Percentiles rank a stretch among this genome's conserved stretches.
These are phyloP conservation scores for Kluyveromyces dobzhanskii DNA, from an alignment of 805 yeast species.

Conservation along the genomic window DNA sequence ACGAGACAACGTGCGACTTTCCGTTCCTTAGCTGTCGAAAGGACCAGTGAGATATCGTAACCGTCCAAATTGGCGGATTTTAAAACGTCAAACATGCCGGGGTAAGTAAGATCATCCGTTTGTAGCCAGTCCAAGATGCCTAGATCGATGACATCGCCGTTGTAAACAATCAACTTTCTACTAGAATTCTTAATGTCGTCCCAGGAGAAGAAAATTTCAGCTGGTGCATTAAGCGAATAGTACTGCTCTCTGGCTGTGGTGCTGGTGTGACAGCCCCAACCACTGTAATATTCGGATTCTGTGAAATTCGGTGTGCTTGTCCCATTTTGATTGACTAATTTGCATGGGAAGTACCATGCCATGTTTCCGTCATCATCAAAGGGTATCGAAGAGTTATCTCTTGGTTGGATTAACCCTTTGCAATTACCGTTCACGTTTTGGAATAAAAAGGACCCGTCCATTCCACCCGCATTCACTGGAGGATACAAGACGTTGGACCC, in stretches of 20 bases:
- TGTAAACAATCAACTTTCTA: slow-evolving; percentile 77
- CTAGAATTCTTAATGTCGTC: slow-evolving; percentile 62
- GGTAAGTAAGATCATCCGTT: slow-evolving; percentile 60
- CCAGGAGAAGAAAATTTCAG: slow-evolving; percentile 86
- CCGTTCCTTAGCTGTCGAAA: slow-evolving; percentile 57
- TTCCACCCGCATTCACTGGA: slow-evolving; percentile 81
- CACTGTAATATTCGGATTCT: slow-evolving; percentile 50
- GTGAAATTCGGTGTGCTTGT: slow-evolving; percentile 59
- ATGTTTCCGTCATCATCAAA: slow-evolving; percentile 46
- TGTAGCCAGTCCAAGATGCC: slow-evolving; percentile 69
- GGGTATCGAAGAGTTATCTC: slow-evolving; percentile 64
- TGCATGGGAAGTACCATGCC: slow-evolving; percentile 98
- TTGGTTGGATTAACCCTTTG: slow-evolving; percentile 65
- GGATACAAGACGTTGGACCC: slow-evolving; percentile 74
- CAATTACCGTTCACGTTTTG: slow-evolving; percentile 93
- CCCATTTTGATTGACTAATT: slow-evolving; percentile 60
- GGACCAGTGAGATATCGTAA: slow-evolving; percentile 68
- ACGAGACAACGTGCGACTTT: slow-evolving; percentile 71
- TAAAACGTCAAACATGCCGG: slow-evolving; percentile 59
- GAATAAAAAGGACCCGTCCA: slow-evolving; percentile 74
- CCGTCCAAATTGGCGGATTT: slow-evolving; percentile 54
- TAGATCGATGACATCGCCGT: slow-evolving; percentile 83
- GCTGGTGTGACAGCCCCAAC: slow-evolving; percentile 90
- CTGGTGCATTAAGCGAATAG: slow-evolving; percentile 49
- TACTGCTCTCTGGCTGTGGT: slow-evolving; percentile 58